A percentile compares a stretch with the other conserved stretches of the same genome.
Evolutionary conservation across 1,284 basidiomycete genomes (phyloP).

Genomic region (Inonotus obliquus): DNA sequence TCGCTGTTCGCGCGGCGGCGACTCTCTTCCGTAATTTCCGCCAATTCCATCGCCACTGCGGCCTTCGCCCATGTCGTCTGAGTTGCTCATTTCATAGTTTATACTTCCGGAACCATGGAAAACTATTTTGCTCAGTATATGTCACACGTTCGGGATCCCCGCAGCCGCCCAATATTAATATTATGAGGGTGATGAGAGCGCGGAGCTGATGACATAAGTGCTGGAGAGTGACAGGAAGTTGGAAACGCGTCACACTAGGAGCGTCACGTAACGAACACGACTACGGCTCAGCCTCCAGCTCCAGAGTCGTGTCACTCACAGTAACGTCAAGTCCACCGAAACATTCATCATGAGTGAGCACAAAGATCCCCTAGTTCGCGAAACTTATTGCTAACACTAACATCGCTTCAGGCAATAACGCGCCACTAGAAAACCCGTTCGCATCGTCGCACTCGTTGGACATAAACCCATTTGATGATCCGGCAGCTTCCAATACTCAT

Average conservation of each 20-base stretch:
- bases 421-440: slow-evolving; percentile 60
- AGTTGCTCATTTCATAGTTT: too few relatives aligned
- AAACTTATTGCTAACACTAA: background rate
- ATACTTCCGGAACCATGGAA: too few relatives aligned
- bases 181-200: too few relatives aligned
- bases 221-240: background rate
- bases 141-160: too few relatives aligned
- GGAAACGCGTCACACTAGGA: background rate
- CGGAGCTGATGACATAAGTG: background rate
- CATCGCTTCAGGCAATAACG: background rate
- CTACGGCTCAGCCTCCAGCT: background rate
- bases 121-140: too few relatives aligned
- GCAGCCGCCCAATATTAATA: too few relatives aligned
- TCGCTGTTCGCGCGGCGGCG: background rate
- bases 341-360: background rate
- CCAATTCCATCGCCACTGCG: background rate
- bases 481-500: slow-evolving; percentile 24
- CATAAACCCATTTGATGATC: slow-evolving; percentile 81
- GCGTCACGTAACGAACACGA: background rate
- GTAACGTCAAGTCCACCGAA: background rate
- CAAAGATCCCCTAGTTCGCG: background rate
- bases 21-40: background rate
- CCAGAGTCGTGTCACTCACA: background rate
- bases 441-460: slow-evolving; percentile 80
- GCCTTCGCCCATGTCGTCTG: background rate